Evolutionary conservation across 169 alveolate genomes (phyloP).

Genomic region (Eimeria maxima): DNA sequence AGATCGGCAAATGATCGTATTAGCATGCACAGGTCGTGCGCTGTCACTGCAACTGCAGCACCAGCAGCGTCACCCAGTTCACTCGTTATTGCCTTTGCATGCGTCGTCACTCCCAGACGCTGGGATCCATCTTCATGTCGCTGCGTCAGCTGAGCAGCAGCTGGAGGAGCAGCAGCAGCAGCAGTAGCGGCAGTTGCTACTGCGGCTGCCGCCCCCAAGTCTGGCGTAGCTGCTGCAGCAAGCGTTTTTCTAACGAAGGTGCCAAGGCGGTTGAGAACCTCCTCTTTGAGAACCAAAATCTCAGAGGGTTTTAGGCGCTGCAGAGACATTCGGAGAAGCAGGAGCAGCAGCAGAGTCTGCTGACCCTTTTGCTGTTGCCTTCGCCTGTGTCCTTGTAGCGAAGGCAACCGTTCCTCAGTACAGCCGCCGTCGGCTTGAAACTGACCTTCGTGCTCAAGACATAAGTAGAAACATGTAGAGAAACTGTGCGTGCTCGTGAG

Average conservation of each 20-base stretch:
- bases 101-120: neutral
- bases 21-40: conserved; percentile 82
- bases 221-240: conserved; percentile 32
- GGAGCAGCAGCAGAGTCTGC: neutral
- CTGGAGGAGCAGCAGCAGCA: neutral
- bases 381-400: neutral
- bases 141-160: neutral
- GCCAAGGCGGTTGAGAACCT: conserved; percentile 39
- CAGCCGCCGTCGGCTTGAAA: neutral
- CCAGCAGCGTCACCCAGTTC: conserved; percentile 2
- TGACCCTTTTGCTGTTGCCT: neutral
- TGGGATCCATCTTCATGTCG: neutral
- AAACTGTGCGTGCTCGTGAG: too few species aligned
- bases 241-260: conserved; percentile 16
- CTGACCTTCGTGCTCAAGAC: neutral
- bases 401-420: neutral
- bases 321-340: neutral
- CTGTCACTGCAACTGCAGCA: conserved; percentile 36
- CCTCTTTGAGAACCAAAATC: conserved; percentile 70
- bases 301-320: conserved; percentile 80
- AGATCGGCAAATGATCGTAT: conserved; percentile 73
- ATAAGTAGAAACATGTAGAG: neutral
- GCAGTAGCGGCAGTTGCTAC: conserved; percentile 23
- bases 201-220: neutral
- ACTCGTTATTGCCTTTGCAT: neutral